phyloP scores from a whole-genome alignment of 768 basidiomycete species.

The Rhizopogon sp. region DNA sequence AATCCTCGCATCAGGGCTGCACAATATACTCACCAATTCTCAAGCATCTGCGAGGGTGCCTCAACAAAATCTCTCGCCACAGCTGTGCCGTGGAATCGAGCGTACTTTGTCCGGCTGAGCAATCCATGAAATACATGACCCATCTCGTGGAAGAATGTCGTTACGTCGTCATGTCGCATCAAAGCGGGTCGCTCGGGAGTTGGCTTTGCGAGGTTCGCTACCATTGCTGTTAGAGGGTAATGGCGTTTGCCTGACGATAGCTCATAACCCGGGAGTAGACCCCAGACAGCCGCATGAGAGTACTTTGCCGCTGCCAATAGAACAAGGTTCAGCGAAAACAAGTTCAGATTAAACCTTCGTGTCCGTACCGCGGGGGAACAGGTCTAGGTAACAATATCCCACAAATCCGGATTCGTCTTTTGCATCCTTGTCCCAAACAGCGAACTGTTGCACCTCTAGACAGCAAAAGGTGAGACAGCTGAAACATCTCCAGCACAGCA shows the following conservation, averaged over 20 bases:
- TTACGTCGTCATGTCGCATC: slow-evolving; percentile 85
- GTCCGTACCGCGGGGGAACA: slow-evolving; percentile 72
- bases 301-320: slow-evolving; percentile 60
- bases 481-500: neutral
- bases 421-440: slow-evolving; percentile 80
- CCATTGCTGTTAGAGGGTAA: slow-evolving; percentile 82
- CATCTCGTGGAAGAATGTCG: slow-evolving; percentile 93
- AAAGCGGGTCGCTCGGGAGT: slow-evolving; percentile 76
- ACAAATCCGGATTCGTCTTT: slow-evolving; percentile 68
- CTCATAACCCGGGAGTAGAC: slow-evolving; percentile 62
- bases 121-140: slow-evolving; percentile 71
- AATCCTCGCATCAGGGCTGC: neutral
- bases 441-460: slow-evolving; percentile 75
- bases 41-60: slow-evolving; percentile 89
- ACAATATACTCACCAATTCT: slow-evolving; percentile 61
- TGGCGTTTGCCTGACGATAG: slow-evolving; percentile 49
- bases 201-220: slow-evolving; percentile 85
- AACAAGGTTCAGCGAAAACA: neutral
- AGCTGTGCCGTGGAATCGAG: slow-evolving; percentile 79
- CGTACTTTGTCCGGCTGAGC: slow-evolving; percentile 62
- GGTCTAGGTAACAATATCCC: slow-evolving; percentile 84
- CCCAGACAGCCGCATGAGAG: slow-evolving; percentile 85
- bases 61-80: slow-evolving; percentile 84
- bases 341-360: neutral
- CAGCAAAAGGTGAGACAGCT: neutral